These are phyloP conservation scores for Neurospora sp. DNA, from an alignment of 495 filamentous ascomycete species.

Conservation along the genomic window DNA sequence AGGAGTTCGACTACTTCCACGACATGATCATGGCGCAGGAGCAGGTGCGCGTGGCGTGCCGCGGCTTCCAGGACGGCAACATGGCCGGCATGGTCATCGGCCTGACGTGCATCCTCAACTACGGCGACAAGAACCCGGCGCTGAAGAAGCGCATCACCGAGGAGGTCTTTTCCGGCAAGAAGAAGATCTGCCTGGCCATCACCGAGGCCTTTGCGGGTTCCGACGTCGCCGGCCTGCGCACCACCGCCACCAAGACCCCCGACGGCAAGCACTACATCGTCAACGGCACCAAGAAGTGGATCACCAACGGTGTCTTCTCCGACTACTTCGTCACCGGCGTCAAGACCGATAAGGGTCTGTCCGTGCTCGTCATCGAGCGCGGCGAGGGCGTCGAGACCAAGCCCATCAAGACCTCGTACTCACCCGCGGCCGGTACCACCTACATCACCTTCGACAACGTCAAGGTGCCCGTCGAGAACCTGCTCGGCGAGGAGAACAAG, in stretches of 20 bases:
- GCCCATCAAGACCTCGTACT: conserved; percentile 81
- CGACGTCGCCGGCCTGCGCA: conserved; percentile 75
- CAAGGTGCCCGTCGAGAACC: conserved; percentile 70
- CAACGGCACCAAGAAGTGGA: conserved; percentile 90
- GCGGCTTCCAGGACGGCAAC: conserved; percentile 55
- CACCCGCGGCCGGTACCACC: conserved; percentile 65
- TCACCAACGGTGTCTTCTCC: conserved; percentile 76
- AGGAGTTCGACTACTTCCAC: conserved; percentile 85
- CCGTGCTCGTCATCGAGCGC: conserved; percentile 65
- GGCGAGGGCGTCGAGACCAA: conserved; percentile 62
- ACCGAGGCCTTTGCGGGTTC: conserved; percentile 85
- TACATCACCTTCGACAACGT: conserved; percentile 81
- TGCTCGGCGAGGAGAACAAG: conserved; percentile 77
- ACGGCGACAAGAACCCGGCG: conserved; percentile 51
- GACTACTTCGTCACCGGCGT: conserved; percentile 82
- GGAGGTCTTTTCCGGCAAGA: conserved; percentile 70
- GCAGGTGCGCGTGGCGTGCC: conserved; percentile 53
- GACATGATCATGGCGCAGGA: conserved; percentile 72
- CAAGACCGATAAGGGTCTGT: conserved; percentile 72
- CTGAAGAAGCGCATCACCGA: conserved; percentile 56
- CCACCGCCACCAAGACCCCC: conserved; percentile 68
- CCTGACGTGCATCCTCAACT: conserved; percentile 73
- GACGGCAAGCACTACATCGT: conserved; percentile 81
- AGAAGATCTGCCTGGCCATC: conserved; percentile 81
- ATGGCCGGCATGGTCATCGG: conserved; percentile 76